Base-by-base conservation (phyloP, 495 filamentous ascomycete species). In the Achaetomiella virescens region DNA sequence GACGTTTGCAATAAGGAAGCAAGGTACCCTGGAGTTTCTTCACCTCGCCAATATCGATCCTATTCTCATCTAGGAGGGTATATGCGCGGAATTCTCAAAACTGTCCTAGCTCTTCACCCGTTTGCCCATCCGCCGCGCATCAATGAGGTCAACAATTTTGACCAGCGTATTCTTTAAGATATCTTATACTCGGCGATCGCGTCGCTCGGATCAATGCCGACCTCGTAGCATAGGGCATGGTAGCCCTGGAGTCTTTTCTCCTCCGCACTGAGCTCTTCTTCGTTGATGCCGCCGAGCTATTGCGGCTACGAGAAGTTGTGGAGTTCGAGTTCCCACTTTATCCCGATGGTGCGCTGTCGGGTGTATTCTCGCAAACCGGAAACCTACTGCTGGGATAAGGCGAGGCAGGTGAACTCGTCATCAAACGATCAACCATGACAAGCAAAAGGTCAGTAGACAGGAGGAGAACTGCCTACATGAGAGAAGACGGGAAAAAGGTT, bases 81-180 rank as follows among this genome's bases (percentile, higher is more conserved):
- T 82, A 80, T 0, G 46, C 10, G 2, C 62, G 64, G 52, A 82
- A 72, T n/a, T 49, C 55, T 44, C 21, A 21, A 66, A 55, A 25
- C 52, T 64, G 0, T 36, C 24, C 65, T 78, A 80, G 20, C 63
- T 56, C 29, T 53, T 47, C 4, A 76, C 64, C 4, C 41, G 44
- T 4, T 52, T 54, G 2, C 61, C 58, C 4, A 61, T 60, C 15
- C 66, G 71, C 51, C 69, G 69, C 21, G 68, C 64, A 17, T 84
- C 74, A 12, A 82, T 70, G 1, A 81, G 61, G 60, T 82, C 78
- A 2, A 82, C 66, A 27, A 81, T 69, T 55, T 82, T 82, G 61
- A 83, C 72, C 4, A 77, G 58, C 17, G 74, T 64, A 3, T 48
- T 64, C 17, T 66, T 70, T 7, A 70, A 57, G 20, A 69, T 59